Base-by-base conservation (phyloP, 129 eudicot species). In the Saposhnikovia divaricata region DNA sequence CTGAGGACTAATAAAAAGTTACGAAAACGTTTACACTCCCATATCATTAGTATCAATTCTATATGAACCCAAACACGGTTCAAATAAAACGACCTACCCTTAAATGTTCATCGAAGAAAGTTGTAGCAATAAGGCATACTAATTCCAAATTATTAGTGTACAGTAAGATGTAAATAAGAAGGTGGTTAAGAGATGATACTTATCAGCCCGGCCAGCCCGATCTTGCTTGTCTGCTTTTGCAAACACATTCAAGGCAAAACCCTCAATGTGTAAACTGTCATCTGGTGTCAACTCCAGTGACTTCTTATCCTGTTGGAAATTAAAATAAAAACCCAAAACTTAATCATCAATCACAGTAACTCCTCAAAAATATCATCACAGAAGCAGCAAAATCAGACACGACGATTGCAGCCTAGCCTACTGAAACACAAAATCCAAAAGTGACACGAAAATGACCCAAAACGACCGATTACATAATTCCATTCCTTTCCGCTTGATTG, bases 141-240 rank as follows among this genome's bases (percentile, higher is more conserved):
- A 16, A 38, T 18, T 19, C 45, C 74, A 69, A 14, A 1, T 40
- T 39, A 39, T 4, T 5, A 19, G 27, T 19, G 47, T 6, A 68
- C 13, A 25, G 48, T 4, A 66, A 66, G 40, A 77, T 9, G 15
- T 0, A 61, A 53, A 27, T 61, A 61, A n/a, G 34, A 25, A 61
- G 63, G 59, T n/a, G n/a, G 21, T 16, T 4, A 77, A 16, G 40
- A 47, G 37, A 72, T 63, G 89, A 23, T 89, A 95, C 98, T 90
- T 81, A 87, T 95, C 98, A 72, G 98, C 96, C 73, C 97, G 88
- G 47, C 93, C 97, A 57, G 97, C 96, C 77, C 94, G 89, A 83
- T 95, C 98, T 89, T 95, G 97, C 87, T 95, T 95, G 83, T 92
- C 98, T 45, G 98, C 98, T 83, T 92, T 95, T 18, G 94, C 88